Evolutionary conservation across 352 stramenopile genomes (phyloP), one percentile per base, ranked within the genome.

Genomic region (Phytophthora hybrid): DNA sequence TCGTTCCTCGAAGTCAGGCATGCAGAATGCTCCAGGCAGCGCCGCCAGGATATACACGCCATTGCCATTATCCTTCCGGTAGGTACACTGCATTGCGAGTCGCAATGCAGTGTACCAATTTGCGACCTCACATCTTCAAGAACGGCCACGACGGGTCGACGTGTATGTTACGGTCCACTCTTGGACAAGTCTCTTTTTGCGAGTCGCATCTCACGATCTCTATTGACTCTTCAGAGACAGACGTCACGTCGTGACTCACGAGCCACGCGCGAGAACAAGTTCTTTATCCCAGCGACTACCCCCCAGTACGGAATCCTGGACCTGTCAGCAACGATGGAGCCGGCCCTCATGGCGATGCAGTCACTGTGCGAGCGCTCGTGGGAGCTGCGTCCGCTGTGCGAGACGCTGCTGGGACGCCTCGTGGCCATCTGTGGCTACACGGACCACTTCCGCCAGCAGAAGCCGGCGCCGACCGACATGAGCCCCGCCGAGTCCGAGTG

Each of bases 351-450:
- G 54, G 34, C 64, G 14, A 68, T 82, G 58, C 69, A 76, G 46
- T 60, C 59, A 41, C 56, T 80, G 2, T 77, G 69, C 13, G 75
- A 74, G 31, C 67, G 52, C 55, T 76, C 75, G 16, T 73, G 71
- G 67, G 78, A 84, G 68, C 53, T 84, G 65, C 78, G 59, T 21
- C 74, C 75, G 29, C 65, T 82, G 58, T 74, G 74, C 63, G 78
- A 80, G 68, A 74, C 62, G 63, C 57, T 84, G 19, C 37, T 82
- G 18, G 69, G 62, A 5, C 74, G 78, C 1, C 64, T 84, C 44
- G 76, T 74, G 53, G 76, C 73, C 21, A 76, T 82, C 39, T 81
- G 77, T 41, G 67, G 65, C 61, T 81, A 81, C 47, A 81, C 74
- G 13, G 71, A 78, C 46, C 74, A 73, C 51, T 74, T 79, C 51